Percentiles rank a stretch among this genome's conserved stretches.
phyloP scores from a whole-genome alignment of 2,329 filamentous ascomycete genomes.

The Fusarium succisae region DNA sequence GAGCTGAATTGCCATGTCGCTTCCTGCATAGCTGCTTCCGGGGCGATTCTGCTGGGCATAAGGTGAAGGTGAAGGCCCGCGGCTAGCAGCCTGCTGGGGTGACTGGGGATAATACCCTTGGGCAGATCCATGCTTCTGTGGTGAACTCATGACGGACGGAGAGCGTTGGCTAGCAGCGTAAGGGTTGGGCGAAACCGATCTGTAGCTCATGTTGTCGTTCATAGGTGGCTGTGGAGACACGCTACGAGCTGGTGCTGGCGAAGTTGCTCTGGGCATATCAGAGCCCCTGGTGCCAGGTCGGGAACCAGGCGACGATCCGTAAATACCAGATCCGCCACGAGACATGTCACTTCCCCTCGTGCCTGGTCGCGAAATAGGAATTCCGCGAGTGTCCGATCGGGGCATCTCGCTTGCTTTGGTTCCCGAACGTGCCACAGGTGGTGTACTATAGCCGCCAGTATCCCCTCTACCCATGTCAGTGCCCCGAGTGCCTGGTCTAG shows the following conservation, averaged over 20 bases:
- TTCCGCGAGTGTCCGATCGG: conserved; percentile 35
- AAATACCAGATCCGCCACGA: conserved; percentile 41
- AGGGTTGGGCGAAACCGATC: conserved; percentile 71
- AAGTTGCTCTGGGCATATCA: conserved; percentile 68
- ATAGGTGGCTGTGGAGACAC: conserved; percentile 70
- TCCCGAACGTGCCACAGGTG: conserved; percentile 37
- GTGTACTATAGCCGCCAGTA: conserved; percentile 27
- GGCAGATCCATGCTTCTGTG: conserved; percentile 58
- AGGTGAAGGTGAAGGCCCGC: conserved; percentile 59
- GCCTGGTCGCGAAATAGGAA: conserved; percentile 55
- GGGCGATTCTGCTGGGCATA: conserved; percentile 60
- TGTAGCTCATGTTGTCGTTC: conserved; percentile 53
- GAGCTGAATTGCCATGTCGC: conserved; percentile 75
- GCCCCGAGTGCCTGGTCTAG: conserved; percentile 36
- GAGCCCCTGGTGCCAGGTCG: conserved; percentile 68
- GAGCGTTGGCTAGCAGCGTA: conserved; percentile 57
- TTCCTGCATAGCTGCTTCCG: conserved; percentile 59
- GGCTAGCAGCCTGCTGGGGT: conserved; percentile 56
- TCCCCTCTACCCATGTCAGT: conserved; percentile 44
- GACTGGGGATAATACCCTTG: conserved; percentile 64
- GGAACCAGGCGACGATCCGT: conserved; percentile 54
- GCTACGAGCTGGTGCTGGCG: conserved; percentile 73
- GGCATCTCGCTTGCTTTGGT: conserved; percentile 37
- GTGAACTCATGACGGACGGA: conserved; percentile 51
- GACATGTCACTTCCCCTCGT: conserved; percentile 49